Percentiles rank a stretch among this genome's conserved stretches.
Evolutionary conservation across 225 moss, liverwort and hornwort genomes (phyloP).

Genomic region (Ulota crispa): DNA sequence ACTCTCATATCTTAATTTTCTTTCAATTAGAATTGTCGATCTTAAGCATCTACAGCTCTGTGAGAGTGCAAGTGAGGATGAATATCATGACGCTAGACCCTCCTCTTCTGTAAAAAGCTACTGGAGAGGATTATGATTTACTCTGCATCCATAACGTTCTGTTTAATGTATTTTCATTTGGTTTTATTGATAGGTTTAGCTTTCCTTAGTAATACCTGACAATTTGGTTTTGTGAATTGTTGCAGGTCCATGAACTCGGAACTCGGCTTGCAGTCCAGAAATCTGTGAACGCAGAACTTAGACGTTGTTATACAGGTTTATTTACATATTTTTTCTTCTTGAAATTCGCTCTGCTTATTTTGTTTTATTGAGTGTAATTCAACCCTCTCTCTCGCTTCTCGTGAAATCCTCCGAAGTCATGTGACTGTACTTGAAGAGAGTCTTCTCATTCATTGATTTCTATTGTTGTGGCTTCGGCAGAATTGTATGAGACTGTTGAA

Average conservation of each 20-base stretch:
- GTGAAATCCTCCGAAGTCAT: neutral
- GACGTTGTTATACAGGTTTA: conserved; percentile 79
- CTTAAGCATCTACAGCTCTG: neutral
- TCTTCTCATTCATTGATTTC: neutral
- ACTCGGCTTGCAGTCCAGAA: conserved; percentile 87
- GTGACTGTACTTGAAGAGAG: neutral
- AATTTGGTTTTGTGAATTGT: neutral
- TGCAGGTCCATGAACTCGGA: conserved; percentile 87
- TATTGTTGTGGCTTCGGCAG: conserved; percentile 24
- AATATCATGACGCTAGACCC: neutral
- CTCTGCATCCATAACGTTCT: neutral
- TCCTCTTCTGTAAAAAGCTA: too few relatives aligned
- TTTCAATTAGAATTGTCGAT: neutral
- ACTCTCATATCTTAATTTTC: too few relatives aligned
- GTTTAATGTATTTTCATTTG: conserved; percentile 1
- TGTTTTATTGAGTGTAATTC: neutral
- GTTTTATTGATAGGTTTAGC: conserved; percentile 7
- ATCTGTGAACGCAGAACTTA: conserved; percentile 66
- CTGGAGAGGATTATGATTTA: neutral
- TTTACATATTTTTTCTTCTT: neutral
- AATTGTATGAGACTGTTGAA: conserved; percentile 72
- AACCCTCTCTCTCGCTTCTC: neutral
- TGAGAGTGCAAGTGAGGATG: neutral
- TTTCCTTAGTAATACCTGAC: neutral
- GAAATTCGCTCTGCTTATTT: neutral